Evolutionary conservation across 2,329 filamentous ascomycete genomes (phyloP).

Genomic region (Alternaria sp.): DNA sequence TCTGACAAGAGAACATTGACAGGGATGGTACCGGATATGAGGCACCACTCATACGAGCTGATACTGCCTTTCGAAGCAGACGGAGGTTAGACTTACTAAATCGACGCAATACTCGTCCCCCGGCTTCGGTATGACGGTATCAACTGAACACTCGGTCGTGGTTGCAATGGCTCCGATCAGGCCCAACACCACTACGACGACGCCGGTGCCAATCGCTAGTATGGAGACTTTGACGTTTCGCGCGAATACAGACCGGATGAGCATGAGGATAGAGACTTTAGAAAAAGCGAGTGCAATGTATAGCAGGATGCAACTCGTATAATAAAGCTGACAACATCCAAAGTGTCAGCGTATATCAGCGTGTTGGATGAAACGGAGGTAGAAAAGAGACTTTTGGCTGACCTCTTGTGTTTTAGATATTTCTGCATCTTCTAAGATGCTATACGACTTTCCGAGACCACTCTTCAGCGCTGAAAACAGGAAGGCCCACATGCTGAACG

Average conservation of each 20-base stretch:
- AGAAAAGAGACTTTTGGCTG: neutral
- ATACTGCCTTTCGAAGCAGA: neutral
- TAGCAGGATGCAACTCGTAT: neutral
- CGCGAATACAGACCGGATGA: neutral
- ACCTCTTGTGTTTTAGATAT: constrained; percentile 2
- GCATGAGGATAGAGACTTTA: constrained; percentile 8
- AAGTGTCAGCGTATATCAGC: neutral
- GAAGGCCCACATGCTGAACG: constrained; percentile 2
- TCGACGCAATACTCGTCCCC: neutral
- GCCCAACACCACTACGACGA: constrained; percentile 2
- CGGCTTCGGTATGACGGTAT: neutral
- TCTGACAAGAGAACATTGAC: too few species aligned
- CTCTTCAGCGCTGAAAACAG: neutral
- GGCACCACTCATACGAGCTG: too few species aligned
- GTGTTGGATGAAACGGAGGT: neutral
- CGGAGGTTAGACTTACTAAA: neutral
- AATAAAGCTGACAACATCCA: neutral
- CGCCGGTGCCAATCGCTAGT: neutral
- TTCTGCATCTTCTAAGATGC: neutral
- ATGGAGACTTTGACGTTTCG: neutral
- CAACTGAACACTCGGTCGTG: neutral
- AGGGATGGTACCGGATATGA: neutral
- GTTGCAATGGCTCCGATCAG: neutral
- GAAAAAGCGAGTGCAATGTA: constrained; percentile 11
- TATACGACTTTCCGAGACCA: constrained; percentile 5